A percentile compares a stretch with the other conserved stretches of the same genome.
phyloP scores from a whole-genome alignment of 176 grass and related monocot genomes.

The Rhynchospora pubera region DNA sequence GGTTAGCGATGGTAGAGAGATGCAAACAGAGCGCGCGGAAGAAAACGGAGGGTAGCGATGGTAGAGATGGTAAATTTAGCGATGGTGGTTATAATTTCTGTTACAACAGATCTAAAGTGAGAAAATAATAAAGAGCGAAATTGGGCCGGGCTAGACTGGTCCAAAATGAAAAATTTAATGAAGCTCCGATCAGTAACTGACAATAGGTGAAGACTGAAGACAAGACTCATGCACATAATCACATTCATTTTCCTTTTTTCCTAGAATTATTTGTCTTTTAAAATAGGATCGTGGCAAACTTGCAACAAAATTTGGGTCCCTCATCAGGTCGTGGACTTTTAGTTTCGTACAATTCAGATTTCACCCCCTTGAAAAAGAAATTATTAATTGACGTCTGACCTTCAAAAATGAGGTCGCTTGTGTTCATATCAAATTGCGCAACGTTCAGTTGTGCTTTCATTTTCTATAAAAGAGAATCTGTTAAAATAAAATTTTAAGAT shows the following conservation, averaged over 20 bases:
- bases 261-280: background rate
- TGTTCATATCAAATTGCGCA: slow-evolving; percentile 1
- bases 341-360: background rate
- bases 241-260: no score
- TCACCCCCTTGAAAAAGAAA: background rate
- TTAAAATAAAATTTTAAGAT: slow-evolving; percentile 1
- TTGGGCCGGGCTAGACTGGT: background rate
- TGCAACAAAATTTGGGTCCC: background rate
- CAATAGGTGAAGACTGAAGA: background rate
- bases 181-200: background rate
- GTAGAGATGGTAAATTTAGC: no score
- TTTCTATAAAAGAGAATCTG: slow-evolving; percentile 11
- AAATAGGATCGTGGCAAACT: background rate
- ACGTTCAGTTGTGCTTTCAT: slow-evolving; percentile 16
- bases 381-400: background rate
- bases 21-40: no score
- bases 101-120: no score
- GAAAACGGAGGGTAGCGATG: no score
- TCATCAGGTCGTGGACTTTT: background rate
- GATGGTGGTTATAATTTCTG: no score
- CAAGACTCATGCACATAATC: background rate
- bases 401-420: background rate
- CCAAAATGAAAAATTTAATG: background rate
- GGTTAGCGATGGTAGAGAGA: no score
- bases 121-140: background rate